Base-by-base conservation (phyloP, 1,139 yeast genomes). In the Saccharomycopsis hybrid region DNA sequence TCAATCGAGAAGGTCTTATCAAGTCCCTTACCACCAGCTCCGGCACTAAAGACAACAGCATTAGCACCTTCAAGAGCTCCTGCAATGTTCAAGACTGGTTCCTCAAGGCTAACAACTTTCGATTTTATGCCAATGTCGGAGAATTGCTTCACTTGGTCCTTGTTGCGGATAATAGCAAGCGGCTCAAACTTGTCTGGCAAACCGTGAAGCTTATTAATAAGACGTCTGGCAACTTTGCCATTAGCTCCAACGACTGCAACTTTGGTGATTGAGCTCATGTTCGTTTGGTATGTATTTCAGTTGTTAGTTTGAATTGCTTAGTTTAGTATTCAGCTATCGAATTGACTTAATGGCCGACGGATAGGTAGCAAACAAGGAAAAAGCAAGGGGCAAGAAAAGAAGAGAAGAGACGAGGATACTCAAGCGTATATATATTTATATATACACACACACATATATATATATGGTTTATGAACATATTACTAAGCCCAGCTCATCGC, bases 1-100 rank as follows among this genome's bases (percentile, higher is more conserved):
- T 82, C 88, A 11, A 81, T 77, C 28, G 72, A 68, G 47, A 78
- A 66, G 11, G 81, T 71, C 47, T 71, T 65, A 29, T 67, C 72
- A 3, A 66, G 57, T 7, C 73, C 70, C 51, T 72, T 73, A 1
- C 85, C 86, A 4, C 77, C 82, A 1, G 85, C 78, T 4, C 87
- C 87, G 1, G 83, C 86, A 43, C 77, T 68, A 65, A 80, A 77
- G 1, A 82, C 77, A 4, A 81, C 78, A 4, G 79, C 80, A 58
- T 78, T 80, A 43, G 68, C 72, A 2, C 80, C 82, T 41, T 63
- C 61, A 35, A 81, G 62, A 0, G 65, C 65, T 1, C 61, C 54
- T 0, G 71, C 62, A 28, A 81, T 60, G 1, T 73, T 67, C 2
- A 70, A 64, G 9, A 63, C 65, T 13, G 70, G 66, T 31, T 74